These are phyloP conservation scores for Yamadazyma atmosphaerica DNA, from an alignment of 1,139 yeast genomes.

Conservation along the genomic window DNA sequence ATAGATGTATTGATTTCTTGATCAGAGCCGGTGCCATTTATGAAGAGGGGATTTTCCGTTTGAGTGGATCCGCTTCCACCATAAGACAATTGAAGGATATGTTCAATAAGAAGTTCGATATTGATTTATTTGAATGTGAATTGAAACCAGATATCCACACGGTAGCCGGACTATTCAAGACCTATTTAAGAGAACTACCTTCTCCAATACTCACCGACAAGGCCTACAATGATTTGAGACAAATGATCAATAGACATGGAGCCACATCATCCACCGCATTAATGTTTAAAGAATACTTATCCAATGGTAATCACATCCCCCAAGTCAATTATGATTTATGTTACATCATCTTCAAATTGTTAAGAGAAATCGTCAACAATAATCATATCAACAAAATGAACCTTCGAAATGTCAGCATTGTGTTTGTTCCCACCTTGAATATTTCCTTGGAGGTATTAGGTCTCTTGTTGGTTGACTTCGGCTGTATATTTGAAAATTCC, in stretches of 20 bases:
- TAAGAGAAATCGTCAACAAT: conserved; percentile 64
- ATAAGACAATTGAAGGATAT: conserved; percentile 71
- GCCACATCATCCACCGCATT: conserved; percentile 22
- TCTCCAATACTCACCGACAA: conserved; percentile 58
- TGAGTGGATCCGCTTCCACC: conserved; percentile 85
- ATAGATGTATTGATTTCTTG: conserved; percentile 71
- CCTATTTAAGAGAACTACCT: conserved; percentile 73
- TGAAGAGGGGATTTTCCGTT: conserved; percentile 89
- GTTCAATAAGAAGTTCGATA: conserved; percentile 65
- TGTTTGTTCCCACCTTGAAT: conserved; percentile 81
- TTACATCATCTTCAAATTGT: conserved; percentile 63
- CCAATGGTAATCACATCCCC: conserved; percentile 25
- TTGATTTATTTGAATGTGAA: conserved; percentile 54
- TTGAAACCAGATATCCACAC: conserved; percentile 66
- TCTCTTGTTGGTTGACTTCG: conserved; percentile 64
- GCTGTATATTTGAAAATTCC: conserved; percentile 59
- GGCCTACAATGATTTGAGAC: conserved; percentile 38
- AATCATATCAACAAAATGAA: conserved; percentile 80
- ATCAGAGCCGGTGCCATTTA: conserved; percentile 67
- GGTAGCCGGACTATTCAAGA: conserved; percentile 73
- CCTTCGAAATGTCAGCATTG: conserved; percentile 73
- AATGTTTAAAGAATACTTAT: conserved; percentile 32
- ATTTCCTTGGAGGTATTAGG: conserved; percentile 66
- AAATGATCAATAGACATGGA: conserved; percentile 23
- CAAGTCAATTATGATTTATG: conserved; percentile 59